phyloP scores from a whole-genome alignment of 441 rosid species.

The Arabidopsis lyrata region DNA sequence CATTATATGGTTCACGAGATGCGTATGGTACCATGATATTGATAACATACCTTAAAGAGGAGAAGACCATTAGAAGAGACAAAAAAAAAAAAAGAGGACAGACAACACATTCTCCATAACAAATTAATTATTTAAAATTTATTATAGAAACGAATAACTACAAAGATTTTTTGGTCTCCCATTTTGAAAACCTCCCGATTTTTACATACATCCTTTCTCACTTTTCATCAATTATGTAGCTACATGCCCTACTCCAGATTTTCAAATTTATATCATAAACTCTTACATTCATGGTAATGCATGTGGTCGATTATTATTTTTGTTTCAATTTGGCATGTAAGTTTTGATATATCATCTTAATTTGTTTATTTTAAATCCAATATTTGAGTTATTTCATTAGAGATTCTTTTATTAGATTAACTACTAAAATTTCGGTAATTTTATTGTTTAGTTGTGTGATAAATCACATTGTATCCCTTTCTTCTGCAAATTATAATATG shows the following conservation, averaged over 20 bases:
- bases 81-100: constrained; percentile 22
- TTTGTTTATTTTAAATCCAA: neutral
- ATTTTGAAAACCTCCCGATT: constrained; percentile 40
- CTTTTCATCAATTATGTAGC: constrained; percentile 36
- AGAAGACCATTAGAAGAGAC: constrained; percentile 47
- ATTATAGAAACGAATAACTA: constrained; percentile 16
- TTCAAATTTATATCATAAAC: neutral
- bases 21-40: constrained; percentile 47
- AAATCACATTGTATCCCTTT: neutral
- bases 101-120: constrained; percentile 53
- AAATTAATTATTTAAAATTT: constrained; percentile 11
- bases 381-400: neutral
- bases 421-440: neutral
- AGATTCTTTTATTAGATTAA: neutral
- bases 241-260: constrained; percentile 28
- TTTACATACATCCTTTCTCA: constrained; percentile 22
- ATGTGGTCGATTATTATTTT: neutral
- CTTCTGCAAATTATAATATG: neutral
- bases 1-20: constrained; percentile 51
- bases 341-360: neutral
- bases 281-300: neutral
- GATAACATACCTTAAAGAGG: constrained; percentile 55
- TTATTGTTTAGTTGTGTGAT: neutral
- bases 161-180: constrained; percentile 43
- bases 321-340: neutral